These are phyloP conservation scores for Metschnikowia anglica DNA, from an alignment of 805 yeast species.

Conservation along the genomic window DNA sequence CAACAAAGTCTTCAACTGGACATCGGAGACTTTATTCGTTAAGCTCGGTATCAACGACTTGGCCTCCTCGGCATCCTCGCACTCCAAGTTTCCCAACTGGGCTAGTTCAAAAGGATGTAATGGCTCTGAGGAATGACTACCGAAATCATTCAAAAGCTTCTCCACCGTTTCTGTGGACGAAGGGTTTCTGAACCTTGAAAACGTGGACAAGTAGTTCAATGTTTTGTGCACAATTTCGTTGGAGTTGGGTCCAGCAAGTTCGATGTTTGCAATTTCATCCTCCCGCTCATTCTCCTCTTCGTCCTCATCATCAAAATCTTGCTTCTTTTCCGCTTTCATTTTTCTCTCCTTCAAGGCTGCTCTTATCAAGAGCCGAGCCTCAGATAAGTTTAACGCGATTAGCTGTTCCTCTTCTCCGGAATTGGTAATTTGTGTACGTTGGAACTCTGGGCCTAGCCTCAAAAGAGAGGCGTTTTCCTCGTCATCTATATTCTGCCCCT, in stretches of 20 bases:
- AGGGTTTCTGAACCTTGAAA: constrained; percentile 88
- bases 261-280: constrained; percentile 47
- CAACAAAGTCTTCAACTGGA: constrained; percentile 80
- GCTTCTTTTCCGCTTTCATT: constrained; percentile 35
- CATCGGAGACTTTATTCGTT: constrained; percentile 74
- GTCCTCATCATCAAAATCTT: constrained; percentile 26
- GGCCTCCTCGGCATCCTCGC: constrained; percentile 97
- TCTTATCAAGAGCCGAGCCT: constrained; percentile 84
- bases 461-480: constrained; percentile 90
- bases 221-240: constrained; percentile 91
- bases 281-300: constrained; percentile 43
- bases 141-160: constrained; percentile 73
- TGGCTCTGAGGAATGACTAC: constrained; percentile 43
- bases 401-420: constrained; percentile 75
- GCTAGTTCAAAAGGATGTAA: constrained; percentile 96
- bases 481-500: constrained; percentile 63
- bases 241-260: constrained; percentile 66
- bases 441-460: constrained; percentile 92
- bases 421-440: constrained; percentile 73
- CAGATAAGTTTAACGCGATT: constrained; percentile 83
- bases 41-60: constrained; percentile 90
- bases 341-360: constrained; percentile 75
- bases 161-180: constrained; percentile 94
- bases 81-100: constrained; percentile 83
- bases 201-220: constrained; percentile 77